phyloP scores from a whole-genome alignment of 352 stramenopile genomes.

The Thalassiosira exigua region DNA sequence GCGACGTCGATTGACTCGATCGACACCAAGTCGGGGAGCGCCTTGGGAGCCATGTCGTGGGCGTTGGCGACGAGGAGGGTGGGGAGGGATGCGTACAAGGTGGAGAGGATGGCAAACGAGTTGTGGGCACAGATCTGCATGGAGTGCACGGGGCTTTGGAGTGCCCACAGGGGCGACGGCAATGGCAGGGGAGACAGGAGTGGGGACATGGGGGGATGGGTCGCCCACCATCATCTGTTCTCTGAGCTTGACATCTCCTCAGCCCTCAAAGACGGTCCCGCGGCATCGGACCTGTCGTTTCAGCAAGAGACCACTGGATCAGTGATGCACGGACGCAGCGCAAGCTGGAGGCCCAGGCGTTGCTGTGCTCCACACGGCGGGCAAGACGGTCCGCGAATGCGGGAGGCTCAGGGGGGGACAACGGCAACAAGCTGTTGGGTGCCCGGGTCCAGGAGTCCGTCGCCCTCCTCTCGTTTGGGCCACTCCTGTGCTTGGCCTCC shows the following conservation, averaged over 20 bases:
- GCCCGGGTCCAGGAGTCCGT: slow-evolving; percentile 46
- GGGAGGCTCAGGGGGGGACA: slow-evolving; percentile 30
- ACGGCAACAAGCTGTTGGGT: slow-evolving; percentile 44
- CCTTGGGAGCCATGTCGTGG: too few species aligned
- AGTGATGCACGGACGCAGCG: slow-evolving; percentile 5
- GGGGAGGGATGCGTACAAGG: too few species aligned
- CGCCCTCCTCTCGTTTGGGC: slow-evolving; percentile 64
- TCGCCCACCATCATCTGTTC: slow-evolving; percentile 56
- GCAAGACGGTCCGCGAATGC: slow-evolving; percentile 28
- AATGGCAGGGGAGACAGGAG: too few species aligned
- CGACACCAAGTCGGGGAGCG: slow-evolving; percentile 42
- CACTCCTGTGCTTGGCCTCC: slow-evolving; percentile 50
- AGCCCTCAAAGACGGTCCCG: background rate
- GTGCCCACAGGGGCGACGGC: slow-evolving; percentile 11
- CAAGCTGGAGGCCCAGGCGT: slow-evolving; percentile 33
- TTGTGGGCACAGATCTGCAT: slow-evolving; percentile 60
- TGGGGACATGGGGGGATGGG: slow-evolving; percentile 50
- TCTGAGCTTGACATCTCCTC: slow-evolving; percentile 23
- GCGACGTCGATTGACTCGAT: too few species aligned
- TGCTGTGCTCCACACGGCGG: slow-evolving; percentile 18
- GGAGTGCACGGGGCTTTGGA: slow-evolving; percentile 70
- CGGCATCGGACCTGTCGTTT: too few species aligned
- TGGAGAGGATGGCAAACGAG: slow-evolving; percentile 39
- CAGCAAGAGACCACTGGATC: too few species aligned
- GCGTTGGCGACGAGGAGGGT: too few species aligned